Percentiles rank a stretch among this genome's conserved stretches.
These are phyloP conservation scores for Abrus pulchellus DNA, from an alignment of 306 rosid genomes.

Conservation along the genomic window DNA sequence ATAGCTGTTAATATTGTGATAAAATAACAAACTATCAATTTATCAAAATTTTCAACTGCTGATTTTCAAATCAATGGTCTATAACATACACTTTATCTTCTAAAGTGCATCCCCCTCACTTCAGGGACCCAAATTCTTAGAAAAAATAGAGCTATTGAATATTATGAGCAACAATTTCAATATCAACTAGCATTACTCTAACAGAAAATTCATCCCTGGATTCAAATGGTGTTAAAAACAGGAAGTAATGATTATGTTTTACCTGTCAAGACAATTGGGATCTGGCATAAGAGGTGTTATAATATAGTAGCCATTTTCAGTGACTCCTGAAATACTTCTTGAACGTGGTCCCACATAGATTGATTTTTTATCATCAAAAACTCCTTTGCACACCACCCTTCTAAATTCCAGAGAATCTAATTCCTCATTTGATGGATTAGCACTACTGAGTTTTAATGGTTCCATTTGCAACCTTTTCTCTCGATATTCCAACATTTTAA, in stretches of 20 bases:
- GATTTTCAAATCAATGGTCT: background rate
- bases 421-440: constrained; percentile 58
- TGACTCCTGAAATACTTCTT: constrained; percentile 95
- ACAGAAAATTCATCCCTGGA: constrained; percentile 14
- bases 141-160: background rate
- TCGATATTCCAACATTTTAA: constrained; percentile 76
- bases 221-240: constrained; percentile 12
- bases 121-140: background rate
- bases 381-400: constrained; percentile 73
- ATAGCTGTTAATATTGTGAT: background rate
- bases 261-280: constrained; percentile 71
- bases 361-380: constrained; percentile 80
- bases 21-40: background rate
- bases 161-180: background rate
- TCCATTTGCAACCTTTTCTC: constrained; percentile 79
- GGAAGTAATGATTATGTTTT: constrained; percentile 7
- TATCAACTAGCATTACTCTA: background rate
- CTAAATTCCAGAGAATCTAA: constrained; percentile 83
- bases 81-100: background rate
- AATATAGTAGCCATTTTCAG: constrained; percentile 92
- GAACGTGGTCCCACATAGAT: constrained; percentile 95
- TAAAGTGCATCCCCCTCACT: background rate
- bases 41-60: background rate
- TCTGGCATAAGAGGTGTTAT: constrained; percentile 86
- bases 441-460: constrained; percentile 64